Evolutionary conservation across 1,284 basidiomycete species (phyloP), one percentile per base, ranked within the genome.

Genomic region (Ceratorhiza oryzae-sativae): DNA sequence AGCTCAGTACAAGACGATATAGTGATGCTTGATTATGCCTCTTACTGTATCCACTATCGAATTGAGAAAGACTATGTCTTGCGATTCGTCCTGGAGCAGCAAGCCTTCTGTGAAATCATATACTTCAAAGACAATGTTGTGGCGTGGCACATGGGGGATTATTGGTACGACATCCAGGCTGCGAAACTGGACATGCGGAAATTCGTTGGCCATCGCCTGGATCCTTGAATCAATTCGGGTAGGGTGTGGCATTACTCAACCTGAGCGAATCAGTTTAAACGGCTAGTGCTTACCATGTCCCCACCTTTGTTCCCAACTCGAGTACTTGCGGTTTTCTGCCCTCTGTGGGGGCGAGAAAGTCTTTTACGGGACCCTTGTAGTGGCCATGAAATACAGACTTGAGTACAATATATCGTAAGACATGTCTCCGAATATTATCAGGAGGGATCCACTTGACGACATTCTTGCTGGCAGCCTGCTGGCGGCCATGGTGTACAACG

Each of bases 121-220:
- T 2, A 60, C 58, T 45, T 60, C 58, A 18, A 60, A 60, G 2
- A 42, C 39, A 12, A 60, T 25, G 27, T 60, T 60, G 3, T 4
- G 41, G 6, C 58, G 39, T 10, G 58, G 58, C 3, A 60, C 25
- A 45, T 60, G 58, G 6, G 58, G 5, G 5, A 60, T 23, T 12
- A 20, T 41, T 23, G 58, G 58, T 10, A 27, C 58, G 25, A 45
- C 25, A 20, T 60, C 58, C 39, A 60, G n/a, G 23, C 39, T 60
- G 12, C 41, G 58, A 25, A 60, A 60, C 34, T 45, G 58, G 39
- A 60, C 58, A 25, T 60, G 58, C 6, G 58, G 58, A 30, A 60
- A 60, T 39, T 60, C 58, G 36, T 36, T 45, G 12, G 58, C 58
- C 58, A 60, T 60, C 13, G 30, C 36, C 25, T 60, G 58, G 4